Evolutionary conservation across 371 early-diverging fungal species (phyloP), one percentile per base, ranked within the genome.

Genomic region (Mucor plumbeus): DNA sequence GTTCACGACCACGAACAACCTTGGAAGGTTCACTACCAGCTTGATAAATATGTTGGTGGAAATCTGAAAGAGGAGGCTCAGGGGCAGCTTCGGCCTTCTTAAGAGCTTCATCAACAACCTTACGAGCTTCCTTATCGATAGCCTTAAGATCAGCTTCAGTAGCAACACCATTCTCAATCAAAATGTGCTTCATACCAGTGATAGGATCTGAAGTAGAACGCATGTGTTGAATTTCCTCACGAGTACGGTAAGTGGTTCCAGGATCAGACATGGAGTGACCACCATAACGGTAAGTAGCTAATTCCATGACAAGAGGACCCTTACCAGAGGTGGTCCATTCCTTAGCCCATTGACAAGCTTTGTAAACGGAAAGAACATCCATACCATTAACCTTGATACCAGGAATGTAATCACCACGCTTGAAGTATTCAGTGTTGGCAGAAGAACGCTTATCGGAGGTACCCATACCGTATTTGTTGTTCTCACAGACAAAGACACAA

Each of bases 211-310:
- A 90, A 72, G 91, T 92, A 63, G 92, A 91, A 40, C 98, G 91
- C 97, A 97, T 97, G 79, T 95, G 90, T 84, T 97, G 95, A 68
- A 98, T 94, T 84, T 98, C 97, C 83, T 97, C 97, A 78, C 98
- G 93, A 70, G 97, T 95, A 72, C 97, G 93, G 91, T 97, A 98
- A 64, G 97, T 97, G 80, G 98, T 97, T 65, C 99, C 99, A 43
- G 99, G 99, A 83, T 98, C 99, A 65, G 97, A 97, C 99, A 98
- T 98, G 74, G 99, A 99, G 93, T 99, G 99, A 62, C 99, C 99
- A 83, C 99, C 99, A 81, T 97, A 97, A 65, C 99, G 94, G 88
- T 99, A 97, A 36, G 99, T 99, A 70, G 91, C 91, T 87, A 98
- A 88, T 87, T 99, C 99, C 82, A 99, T 83, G 55, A 99, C 92